Conservation (phyloP, 768 basidiomycete species). For the Boletus rubroflammeus region DNA sequence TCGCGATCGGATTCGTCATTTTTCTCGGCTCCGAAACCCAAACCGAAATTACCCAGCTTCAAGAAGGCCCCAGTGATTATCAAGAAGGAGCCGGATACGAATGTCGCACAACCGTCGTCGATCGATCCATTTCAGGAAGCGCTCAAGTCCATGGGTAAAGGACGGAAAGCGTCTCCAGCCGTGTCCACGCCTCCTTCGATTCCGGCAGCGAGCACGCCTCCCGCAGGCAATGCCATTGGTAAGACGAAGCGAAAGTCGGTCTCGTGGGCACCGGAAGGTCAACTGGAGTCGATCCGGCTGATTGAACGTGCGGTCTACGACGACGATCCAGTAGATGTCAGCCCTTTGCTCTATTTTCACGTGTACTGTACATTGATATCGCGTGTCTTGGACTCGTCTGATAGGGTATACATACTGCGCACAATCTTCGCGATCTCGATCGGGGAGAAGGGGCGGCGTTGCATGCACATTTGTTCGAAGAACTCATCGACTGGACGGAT, state of each 20-base stretch:
- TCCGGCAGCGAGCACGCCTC: conserved; percentile 30
- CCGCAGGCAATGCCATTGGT: conserved; percentile 39
- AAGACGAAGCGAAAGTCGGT: conserved; percentile 73
- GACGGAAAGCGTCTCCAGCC: conserved; percentile 59
- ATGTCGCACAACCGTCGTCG: conserved; percentile 72
- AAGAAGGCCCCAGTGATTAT: conserved; percentile 62
- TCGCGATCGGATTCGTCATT: conserved; percentile 85
- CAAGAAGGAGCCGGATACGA: conserved; percentile 52
- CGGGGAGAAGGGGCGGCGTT: conserved; percentile 83
- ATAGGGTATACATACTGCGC: conserved; percentile 69
- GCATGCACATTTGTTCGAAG: conserved; percentile 81
- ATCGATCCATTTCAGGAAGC: conserved; percentile 82
- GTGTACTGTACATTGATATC: conserved; percentile 51
- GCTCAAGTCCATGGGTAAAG: conserved; percentile 69
- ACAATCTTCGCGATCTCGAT: conserved; percentile 82
- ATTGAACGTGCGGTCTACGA: conserved; percentile 89
- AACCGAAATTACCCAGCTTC: conserved; percentile 81
- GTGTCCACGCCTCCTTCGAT: conserved; percentile 53
- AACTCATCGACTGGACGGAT: conserved; percentile 83
- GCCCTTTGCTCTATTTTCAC: conserved; percentile 45
- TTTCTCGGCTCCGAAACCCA: conserved; percentile 83
- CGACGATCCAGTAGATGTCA: conserved; percentile 84
- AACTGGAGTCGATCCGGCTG: conserved; percentile 69
- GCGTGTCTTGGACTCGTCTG: conserved; percentile 34
- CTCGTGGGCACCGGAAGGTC: conserved; percentile 70